Evolutionary conservation across 805 yeast species (phyloP), one percentile per base, ranked within the genome.

Genomic region (Candida broadrunensis): DNA sequence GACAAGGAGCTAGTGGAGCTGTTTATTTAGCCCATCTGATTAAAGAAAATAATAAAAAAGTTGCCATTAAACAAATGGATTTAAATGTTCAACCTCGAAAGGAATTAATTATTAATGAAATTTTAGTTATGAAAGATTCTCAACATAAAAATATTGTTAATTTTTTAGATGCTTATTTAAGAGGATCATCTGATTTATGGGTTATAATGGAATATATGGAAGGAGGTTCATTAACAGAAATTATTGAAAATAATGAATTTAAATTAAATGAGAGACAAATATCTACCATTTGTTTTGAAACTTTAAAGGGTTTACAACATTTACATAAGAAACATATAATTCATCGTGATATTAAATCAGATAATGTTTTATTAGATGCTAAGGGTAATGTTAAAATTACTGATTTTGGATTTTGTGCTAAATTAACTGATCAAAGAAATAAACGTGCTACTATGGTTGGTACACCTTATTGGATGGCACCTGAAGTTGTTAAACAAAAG

Each of bases 201-300:
- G 99, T 93, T n/a, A 86, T 95, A 24, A 93, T 93, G 99, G 99
- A 93, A 63, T 95, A 82, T 61, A 93, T 93, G 99, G 97, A 95
- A 67, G 99, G 99, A 40, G 99, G 99, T 1, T 86, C 97, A 4
- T 70, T 93, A 51, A 93, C 98, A 0, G 99, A 93, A 66, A 87
- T 95, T 31, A 90, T 95, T 56, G 96, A 89, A 42, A 87, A 89
- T 64, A 90, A 90, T 60, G 82, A 81, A 39, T 61, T 54, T 48
- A 74, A 78, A 36, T 66, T 93, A 51, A 76, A 78, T 14, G 99
- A 93, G 62, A 78, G 81, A 38, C 99, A 95, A 65, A 93, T 95
- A 49, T 87, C 97, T 2, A 80, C 90, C 3, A 88, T 93, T 39
- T 91, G 97, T 62, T 72, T 77, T 44, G 99, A 93, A 60, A 88